Evolutionary conservation across 192 early-diverging fungal species (phyloP).

Genomic region (Gryganskiella cystojenkinii): DNA sequence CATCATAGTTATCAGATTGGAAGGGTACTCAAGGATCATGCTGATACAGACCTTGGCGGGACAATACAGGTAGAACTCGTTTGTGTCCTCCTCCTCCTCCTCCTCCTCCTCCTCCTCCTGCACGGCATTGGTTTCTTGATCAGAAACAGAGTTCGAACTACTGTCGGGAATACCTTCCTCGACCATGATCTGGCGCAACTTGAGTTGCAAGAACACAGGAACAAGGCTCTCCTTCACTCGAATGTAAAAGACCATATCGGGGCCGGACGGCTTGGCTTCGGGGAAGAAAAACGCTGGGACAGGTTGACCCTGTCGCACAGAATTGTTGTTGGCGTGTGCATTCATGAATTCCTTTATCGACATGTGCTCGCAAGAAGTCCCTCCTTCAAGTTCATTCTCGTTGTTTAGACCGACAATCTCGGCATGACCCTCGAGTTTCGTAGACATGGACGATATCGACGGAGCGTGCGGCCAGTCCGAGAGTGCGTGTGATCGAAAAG

Average conservation of each 20-base stretch:
- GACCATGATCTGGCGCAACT: constrained; percentile 1
- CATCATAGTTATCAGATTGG: constrained; percentile 8
- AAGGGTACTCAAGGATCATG: constrained; percentile 30
- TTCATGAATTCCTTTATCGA: no score
- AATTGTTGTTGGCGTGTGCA: no score
- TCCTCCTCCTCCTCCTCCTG: no score
- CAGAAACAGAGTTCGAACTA: no score
- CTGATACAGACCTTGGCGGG: constrained; percentile 18
- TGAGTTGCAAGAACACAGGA: constrained; percentile 10
- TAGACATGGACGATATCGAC: background rate
- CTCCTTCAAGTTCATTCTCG: background rate
- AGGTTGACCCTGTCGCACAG: background rate
- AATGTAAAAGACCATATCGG: constrained; percentile 22
- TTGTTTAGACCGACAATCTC: constrained; percentile 8
- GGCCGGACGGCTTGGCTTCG: constrained; percentile 15
- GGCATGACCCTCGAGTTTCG: background rate
- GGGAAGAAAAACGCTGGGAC: constrained; percentile 26
- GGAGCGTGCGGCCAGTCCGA: background rate
- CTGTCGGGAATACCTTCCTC: background rate
- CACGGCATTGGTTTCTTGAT: background rate
- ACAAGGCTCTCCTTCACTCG: constrained; percentile 2
- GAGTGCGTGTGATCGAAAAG: background rate
- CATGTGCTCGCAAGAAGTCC: constrained; percentile 10
- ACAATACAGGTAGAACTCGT: background rate
- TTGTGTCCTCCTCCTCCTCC: background rate